phyloP scores from a whole-genome alignment of 371 early-diverging fungal genomes.

The Haplosporangium sp. region DNA sequence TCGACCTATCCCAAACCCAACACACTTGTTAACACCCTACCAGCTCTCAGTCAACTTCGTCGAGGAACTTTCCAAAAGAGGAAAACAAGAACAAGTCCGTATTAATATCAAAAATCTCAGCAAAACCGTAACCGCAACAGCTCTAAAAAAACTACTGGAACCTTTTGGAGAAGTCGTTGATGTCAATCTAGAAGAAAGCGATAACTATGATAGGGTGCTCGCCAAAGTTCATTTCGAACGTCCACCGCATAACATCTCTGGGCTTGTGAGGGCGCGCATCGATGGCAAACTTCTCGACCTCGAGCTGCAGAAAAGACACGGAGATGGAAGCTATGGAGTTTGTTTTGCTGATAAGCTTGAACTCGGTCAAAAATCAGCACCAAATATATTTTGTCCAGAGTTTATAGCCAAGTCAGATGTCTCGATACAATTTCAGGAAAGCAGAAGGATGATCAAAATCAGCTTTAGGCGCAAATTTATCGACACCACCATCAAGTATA shows the following conservation, averaged over 20 bases:
- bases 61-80: constrained; percentile 1
- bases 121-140: constrained; percentile 3
- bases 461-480: constrained; percentile 24
- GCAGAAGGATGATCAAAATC: constrained; percentile 22
- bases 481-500: constrained; percentile 33
- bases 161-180: constrained; percentile 23
- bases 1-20: not conserved
- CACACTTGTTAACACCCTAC: not conserved
- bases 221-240: constrained; percentile 18
- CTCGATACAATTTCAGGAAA: constrained; percentile 16
- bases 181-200: constrained; percentile 17
- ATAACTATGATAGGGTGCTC: not conserved
- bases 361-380: constrained; percentile 26
- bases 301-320: not conserved
- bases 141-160: constrained; percentile 9
- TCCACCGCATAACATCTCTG: constrained; percentile 11
- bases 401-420: constrained; percentile 17
- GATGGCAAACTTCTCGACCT: not conserved
- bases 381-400: constrained; percentile 20
- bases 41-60: not conserved
- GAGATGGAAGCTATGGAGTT: too few relatives aligned
- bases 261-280: not conserved
- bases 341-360: constrained; percentile 19
- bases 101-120: constrained; percentile 17
- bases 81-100: not conserved